Base-by-base conservation (phyloP, 2,329 filamentous ascomycete species). In the Pestalotiopsis fici region DNA sequence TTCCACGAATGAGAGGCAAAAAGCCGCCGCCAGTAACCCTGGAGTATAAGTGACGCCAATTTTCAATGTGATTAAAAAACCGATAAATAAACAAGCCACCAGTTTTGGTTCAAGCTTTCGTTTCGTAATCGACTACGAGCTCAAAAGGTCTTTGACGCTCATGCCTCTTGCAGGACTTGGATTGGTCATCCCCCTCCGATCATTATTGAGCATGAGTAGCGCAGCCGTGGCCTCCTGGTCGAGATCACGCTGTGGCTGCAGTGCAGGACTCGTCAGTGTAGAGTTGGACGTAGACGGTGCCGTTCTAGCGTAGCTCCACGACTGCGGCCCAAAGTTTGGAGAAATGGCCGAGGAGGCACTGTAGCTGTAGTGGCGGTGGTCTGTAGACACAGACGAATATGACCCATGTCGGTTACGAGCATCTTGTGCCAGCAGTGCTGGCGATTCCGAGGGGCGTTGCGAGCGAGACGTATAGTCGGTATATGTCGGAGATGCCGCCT, bases 221-320 rank as follows among this genome's bases (percentile, higher is more conserved):
- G 94, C 95, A 13, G 93, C 91, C 7, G 94, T 96, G 1, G 94
- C 95, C 77, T 96, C 93, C 69, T 94, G 91, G 69, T 92, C 89
- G 4, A 88, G 74, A 62, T 90, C 87, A 43, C 82, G 81, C 74
- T 88, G 86, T 0, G 88, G 87, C 23, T 80, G 75, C 57, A 90
- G 77, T 7, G 84, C 84, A 1, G 88, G 88, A 69, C 88, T 90
- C 5, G 90, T 89, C 68, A 89, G 75, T 0, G 86, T 81, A 61
- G 86, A 91, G 2, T 80, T 84, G 62, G 81, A 80, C 2, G 78
- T 78, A 18, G 85, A 83, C 50, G 76, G 68, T 27, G 70, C 65
- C 28, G 71, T 72, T 9, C 68, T 77, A 66, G 79, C 78, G 56
- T 82, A 84, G 56, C 78, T 78, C 69, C 83, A 84, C 1, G 74